These are phyloP conservation scores for Xerocomellus chrysenteron DNA, from an alignment of 768 basidiomycete species.

Conservation along the genomic window DNA sequence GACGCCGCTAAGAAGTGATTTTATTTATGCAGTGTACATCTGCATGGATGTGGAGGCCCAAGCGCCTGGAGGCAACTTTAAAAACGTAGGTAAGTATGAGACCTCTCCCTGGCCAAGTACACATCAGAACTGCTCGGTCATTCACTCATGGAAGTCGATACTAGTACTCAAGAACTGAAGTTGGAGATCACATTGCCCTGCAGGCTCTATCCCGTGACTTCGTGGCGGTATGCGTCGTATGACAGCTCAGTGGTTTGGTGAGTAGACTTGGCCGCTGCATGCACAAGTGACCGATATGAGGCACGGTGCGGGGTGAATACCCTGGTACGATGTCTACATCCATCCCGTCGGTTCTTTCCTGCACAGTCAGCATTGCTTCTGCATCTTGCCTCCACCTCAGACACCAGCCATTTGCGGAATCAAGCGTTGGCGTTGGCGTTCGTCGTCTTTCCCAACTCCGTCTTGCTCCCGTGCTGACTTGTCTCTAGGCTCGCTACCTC, in stretches of 20 bases:
- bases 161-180: not conserved
- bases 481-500: conserved; percentile 33
- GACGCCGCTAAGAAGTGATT: too few relatives aligned
- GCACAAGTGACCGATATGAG: not conserved
- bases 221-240: conserved; percentile 7
- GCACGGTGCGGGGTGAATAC: too few relatives aligned
- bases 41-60: too few relatives aligned
- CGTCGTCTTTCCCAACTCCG: conserved; percentile 17
- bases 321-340: conserved; percentile 22
- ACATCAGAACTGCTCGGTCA: conserved; percentile 29
- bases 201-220: conserved; percentile 18
- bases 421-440: conserved; percentile 43
- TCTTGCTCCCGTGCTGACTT: conserved; percentile 3
- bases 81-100: too few relatives aligned
- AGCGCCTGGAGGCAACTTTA: too few relatives aligned
- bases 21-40: too few relatives aligned
- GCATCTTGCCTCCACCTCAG: conserved; percentile 30
- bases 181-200: not conserved
- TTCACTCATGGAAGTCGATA: not conserved
- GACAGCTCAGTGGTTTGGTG: not conserved
- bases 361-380: conserved; percentile 26
- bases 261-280: not conserved
- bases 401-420: conserved; percentile 23
- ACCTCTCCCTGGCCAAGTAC: too few relatives aligned
- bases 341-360: conserved; percentile 22